phyloP scores from a whole-genome alignment of 768 basidiomycete species.

The Lactarius pseudohatsudake region DNA sequence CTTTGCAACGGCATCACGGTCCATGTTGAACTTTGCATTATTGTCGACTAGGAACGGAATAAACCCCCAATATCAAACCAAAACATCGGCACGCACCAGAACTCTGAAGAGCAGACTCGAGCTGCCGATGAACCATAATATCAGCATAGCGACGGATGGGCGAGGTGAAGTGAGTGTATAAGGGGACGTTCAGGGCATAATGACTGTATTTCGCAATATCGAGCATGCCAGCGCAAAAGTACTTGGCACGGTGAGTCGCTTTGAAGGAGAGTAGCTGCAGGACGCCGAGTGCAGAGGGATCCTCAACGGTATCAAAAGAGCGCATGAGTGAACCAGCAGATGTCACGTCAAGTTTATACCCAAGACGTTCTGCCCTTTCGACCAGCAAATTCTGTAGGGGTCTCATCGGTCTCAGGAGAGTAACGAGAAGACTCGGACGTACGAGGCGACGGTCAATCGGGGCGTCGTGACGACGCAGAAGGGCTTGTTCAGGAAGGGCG shows the following conservation, averaged over 20 bases:
- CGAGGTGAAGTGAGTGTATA: slow-evolving; percentile 93
- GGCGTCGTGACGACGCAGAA: slow-evolving; percentile 90
- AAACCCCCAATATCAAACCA: neutral
- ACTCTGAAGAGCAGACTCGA: slow-evolving; percentile 82
- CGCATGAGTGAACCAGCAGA: slow-evolving; percentile 80
- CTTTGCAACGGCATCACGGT: slow-evolving; percentile 96
- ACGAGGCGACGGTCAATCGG: slow-evolving; percentile 92
- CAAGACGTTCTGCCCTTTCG: slow-evolving; percentile 81
- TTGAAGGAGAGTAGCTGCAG: slow-evolving; percentile 84
- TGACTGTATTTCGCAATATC: slow-evolving; percentile 98
- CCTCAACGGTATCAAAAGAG: slow-evolving; percentile 72
- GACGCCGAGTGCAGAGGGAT: slow-evolving; percentile 73
- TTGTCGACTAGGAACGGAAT: slow-evolving; percentile 20
- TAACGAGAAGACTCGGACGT: slow-evolving; percentile 33
- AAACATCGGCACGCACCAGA: slow-evolving; percentile 48
- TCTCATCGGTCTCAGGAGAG: slow-evolving; percentile 18
- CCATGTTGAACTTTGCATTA: slow-evolving; percentile 90
- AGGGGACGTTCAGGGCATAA: slow-evolving; percentile 83
- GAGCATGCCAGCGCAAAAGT: slow-evolving; percentile 99
- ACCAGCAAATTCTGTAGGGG: slow-evolving; percentile 62
- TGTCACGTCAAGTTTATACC: slow-evolving; percentile 76
- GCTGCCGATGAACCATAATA: slow-evolving; percentile 92
- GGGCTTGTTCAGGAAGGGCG: slow-evolving; percentile 93
- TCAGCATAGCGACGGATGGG: slow-evolving; percentile 95
- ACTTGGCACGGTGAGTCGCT: slow-evolving; percentile 93